Evolutionary conservation across 352 stramenopile species (phyloP).

Genomic region (Phytophthora pini): DNA sequence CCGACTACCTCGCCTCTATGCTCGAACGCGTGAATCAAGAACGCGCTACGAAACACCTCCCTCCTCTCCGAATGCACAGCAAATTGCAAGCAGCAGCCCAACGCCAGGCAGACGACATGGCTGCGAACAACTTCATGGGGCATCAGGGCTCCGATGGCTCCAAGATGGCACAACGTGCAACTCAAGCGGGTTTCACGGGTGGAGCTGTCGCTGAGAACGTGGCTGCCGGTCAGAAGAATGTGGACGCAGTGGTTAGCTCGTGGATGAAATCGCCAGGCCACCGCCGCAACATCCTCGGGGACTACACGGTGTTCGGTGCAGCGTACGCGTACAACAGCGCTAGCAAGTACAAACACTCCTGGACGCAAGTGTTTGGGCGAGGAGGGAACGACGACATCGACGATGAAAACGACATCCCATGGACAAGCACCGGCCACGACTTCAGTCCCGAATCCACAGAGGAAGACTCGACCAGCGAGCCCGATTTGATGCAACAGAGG

Average conservation of each 20-base stretch:
- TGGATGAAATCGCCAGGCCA: conserved; percentile 64
- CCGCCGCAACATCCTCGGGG: conserved; percentile 43
- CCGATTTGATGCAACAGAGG: conserved; percentile 3
- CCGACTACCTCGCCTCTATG: conserved; percentile 34
- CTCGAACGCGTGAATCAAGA: conserved; percentile 53
- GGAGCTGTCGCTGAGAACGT: conserved; percentile 56
- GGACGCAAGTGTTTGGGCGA: conserved; percentile 53
- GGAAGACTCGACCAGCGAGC: conserved; percentile 19
- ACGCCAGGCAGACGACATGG: conserved; percentile 41
- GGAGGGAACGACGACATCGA: conserved; percentile 30
- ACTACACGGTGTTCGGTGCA: conserved; percentile 41
- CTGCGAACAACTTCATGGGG: conserved; percentile 48
- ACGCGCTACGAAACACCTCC: conserved; percentile 38
- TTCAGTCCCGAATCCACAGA: conserved; percentile 23
- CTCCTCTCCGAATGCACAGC: conserved; percentile 43
- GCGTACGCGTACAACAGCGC: conserved; percentile 33
- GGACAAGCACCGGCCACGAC: conserved; percentile 22
- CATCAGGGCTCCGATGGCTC: conserved; percentile 52
- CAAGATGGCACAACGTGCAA: conserved; percentile 42
- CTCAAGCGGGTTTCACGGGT: conserved; percentile 47
- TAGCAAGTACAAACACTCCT: conserved; percentile 52
- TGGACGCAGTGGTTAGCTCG: conserved; percentile 46
- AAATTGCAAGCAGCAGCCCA: conserved; percentile 32
- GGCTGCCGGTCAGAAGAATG: conserved; percentile 47
- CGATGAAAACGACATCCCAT: conserved; percentile 27